Evolutionary conservation across 1,284 basidiomycete genomes (phyloP).

Genomic region (Ganoderma meredithae): DNA sequence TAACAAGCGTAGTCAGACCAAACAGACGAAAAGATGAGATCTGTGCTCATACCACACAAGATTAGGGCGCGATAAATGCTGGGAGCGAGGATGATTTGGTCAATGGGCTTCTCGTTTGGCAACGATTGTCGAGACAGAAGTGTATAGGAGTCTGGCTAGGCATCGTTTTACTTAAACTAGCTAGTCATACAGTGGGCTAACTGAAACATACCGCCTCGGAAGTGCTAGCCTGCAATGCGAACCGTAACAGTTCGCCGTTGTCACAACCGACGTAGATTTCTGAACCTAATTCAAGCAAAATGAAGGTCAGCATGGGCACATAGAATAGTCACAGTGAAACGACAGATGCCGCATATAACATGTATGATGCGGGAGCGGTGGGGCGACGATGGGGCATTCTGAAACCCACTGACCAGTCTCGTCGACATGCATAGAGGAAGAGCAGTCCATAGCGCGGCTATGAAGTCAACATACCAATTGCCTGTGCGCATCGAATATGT

Average conservation of each 20-base stretch:
- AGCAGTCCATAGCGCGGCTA: neutral
- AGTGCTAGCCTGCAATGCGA: slow-evolving; percentile 64
- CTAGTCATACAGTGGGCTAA: neutral
- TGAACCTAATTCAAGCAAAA: slow-evolving; percentile 49
- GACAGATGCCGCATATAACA: slow-evolving; percentile 6
- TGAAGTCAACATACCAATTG: slow-evolving; percentile 40
- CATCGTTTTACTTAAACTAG: slow-evolving; percentile 7
- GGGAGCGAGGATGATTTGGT: slow-evolving; percentile 81
- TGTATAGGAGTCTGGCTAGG: slow-evolving; percentile 67
- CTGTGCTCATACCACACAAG: slow-evolving; percentile 63
- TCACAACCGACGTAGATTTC: slow-evolving; percentile 80
- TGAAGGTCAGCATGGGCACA: neutral
- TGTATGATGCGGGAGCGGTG: neutral
- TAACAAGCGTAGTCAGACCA: slow-evolving; percentile 36
- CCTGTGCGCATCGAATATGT: slow-evolving; percentile 46
- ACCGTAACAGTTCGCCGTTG: slow-evolving; percentile 75
- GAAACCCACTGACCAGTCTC: neutral
- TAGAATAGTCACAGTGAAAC: neutral
- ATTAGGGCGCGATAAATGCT: slow-evolving; percentile 76
- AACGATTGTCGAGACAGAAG: slow-evolving; percentile 73
- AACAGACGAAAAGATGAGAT: neutral
- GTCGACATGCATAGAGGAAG: neutral
- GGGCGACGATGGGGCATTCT: neutral
- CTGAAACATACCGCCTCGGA: slow-evolving; percentile 55
- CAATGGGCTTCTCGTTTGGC: slow-evolving; percentile 69